Percentiles rank a stretch among this genome's conserved stretches.
Conservation (phyloP, 2,329 filamentous ascomycete genomes). For the Aureobasidium melanogenum region DNA sequence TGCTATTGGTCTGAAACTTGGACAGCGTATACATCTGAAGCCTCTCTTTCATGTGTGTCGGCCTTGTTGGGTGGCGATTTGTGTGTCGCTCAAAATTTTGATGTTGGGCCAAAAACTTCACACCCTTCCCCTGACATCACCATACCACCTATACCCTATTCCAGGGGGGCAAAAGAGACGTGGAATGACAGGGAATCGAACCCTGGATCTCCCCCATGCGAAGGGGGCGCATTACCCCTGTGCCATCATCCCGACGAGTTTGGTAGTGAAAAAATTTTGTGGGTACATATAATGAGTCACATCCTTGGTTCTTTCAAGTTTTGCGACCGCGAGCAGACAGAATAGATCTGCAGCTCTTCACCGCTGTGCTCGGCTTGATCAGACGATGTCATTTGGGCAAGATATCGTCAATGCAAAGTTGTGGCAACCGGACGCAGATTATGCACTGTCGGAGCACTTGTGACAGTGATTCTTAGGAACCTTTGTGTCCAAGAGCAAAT, state of each 20-base stretch:
- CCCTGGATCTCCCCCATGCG: neutral
- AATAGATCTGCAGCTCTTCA: neutral
- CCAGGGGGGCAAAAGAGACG: neutral
- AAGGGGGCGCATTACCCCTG: neutral
- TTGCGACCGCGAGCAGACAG: neutral
- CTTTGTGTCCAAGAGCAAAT: neutral
- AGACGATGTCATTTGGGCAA: no score
- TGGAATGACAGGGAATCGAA: conserved; percentile 4
- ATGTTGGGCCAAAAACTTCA: neutral
- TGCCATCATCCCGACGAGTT: neutral
- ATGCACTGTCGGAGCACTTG: neutral
- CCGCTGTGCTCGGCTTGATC: neutral
- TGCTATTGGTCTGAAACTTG: neutral
- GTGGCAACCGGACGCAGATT: no score
- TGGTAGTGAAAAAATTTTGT: neutral
- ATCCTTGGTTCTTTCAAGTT: neutral
- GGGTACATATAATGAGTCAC: neutral
- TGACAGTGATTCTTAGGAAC: neutral
- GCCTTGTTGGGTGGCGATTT: neutral
- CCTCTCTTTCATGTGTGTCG: no score
- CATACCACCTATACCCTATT: neutral
- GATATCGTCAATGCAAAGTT: neutral
- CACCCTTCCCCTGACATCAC: no score
- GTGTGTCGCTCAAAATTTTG: neutral
- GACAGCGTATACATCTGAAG: neutral